Base-by-base conservation (phyloP, 1,284 basidiomycete genomes). In the Cutaneotrichosporon daszewskae region DNA sequence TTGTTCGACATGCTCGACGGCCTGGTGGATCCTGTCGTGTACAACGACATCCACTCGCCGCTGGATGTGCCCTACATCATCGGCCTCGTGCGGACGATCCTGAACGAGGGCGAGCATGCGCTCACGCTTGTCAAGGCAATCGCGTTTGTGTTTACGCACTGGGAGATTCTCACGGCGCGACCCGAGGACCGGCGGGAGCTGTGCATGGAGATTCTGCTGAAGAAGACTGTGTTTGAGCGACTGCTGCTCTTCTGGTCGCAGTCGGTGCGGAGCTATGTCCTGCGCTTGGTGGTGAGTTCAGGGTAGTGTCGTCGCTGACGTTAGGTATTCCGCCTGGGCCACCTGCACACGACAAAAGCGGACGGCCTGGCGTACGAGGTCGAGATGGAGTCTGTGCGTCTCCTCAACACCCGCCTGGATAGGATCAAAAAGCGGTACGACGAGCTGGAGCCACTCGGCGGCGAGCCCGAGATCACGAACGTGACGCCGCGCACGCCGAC, bases 121-220 rank as follows among this genome's bases (percentile, higher is more conserved):
- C 62, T 76, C 43, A 73, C 73, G 7, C 47, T 76, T 19, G 72
- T 75, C 53, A 73, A 75, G 40, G 69, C 65, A 7, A 69, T 76
- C 40, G 69, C 73, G 7, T 76, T 75, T 45, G 59, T 76, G 13
- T 76, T 75, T 49, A 72, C 74, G 4, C 73, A 75, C 51, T 76
- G 73, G 60, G 74, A 76, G 45, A 70, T 72, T n/a, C 62, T 76
- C 36, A 74, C 72, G 8, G 58, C 69, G 7, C 43, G 64, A 10
- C 46, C 64, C 1, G 64, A 64, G 31, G 72, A 75, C 49, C 62
- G 74, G 11, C 61, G 62, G 22, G 72, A 69, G 40, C 58, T 76
- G 27, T 74, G 74, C 49, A 54, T 73, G 35, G 62, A 69, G 18
- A 53, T 76, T 33, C 53, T 76, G 35, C 61, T 76, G 33, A 60